These are phyloP conservation scores for Talaromyces rugulosus DNA, from an alignment of 2,329 filamentous ascomycete genomes.

Conservation along the genomic window DNA sequence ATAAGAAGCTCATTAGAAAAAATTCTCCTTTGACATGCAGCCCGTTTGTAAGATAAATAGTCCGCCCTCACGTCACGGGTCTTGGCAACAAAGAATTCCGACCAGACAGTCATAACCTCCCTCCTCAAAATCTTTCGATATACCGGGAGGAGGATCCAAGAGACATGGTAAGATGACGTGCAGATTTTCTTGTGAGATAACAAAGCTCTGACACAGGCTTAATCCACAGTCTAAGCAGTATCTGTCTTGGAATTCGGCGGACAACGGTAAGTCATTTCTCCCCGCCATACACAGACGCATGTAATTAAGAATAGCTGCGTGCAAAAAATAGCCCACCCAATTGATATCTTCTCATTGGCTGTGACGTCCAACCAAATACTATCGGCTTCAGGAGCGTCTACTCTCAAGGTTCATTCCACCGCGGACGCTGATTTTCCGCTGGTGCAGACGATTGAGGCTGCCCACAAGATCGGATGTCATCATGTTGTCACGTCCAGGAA, in stretches of 20 bases:
- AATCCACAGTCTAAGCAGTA: conserved; percentile 87
- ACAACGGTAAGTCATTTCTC: conserved; percentile 61
- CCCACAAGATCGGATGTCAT: conserved; percentile 86
- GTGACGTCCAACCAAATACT: conserved; percentile 70
- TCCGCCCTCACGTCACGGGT: not conserved
- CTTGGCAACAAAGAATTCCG: conserved; percentile 10
- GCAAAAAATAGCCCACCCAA: conserved; percentile 63
- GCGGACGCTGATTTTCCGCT: conserved; percentile 68
- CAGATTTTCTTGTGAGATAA: not conserved
- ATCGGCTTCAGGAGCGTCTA: conserved; percentile 79
- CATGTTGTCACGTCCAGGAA: conserved; percentile 70
- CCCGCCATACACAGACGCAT: not conserved
- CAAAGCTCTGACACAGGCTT: conserved; percentile 16
- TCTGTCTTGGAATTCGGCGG: conserved; percentile 83
- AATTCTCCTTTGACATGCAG: not conserved
- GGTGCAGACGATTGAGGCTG: conserved; percentile 71
- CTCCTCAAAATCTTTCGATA: not conserved
- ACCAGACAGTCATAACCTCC: not conserved
- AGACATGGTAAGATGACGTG: conserved; percentile 20
- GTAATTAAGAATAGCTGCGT: conserved; percentile 14
- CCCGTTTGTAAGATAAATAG: not conserved
- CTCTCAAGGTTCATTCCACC: conserved; percentile 75
- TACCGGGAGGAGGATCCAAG: not conserved
- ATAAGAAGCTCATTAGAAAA: not conserved
- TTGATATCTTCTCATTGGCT: conserved; percentile 80